Evolutionary conservation across 1,139 yeast species (phyloP), one percentile per base, ranked within the genome.

Genomic region (Suhomyces wounanorum): DNA sequence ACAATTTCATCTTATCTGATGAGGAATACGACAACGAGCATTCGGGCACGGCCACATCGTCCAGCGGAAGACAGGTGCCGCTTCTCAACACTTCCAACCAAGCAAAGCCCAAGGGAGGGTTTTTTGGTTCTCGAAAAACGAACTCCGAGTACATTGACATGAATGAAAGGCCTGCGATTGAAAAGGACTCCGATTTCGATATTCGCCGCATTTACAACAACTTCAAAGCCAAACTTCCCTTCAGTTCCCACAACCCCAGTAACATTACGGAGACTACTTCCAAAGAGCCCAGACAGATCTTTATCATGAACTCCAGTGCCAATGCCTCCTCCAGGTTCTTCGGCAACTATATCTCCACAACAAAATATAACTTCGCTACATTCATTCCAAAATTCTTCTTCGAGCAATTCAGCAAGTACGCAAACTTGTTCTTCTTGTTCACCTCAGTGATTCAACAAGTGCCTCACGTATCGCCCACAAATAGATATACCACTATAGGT

Each of bases 401-500:
- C 63, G 99, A 95, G 70, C 99, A 95, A 69, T 95, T 95, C 69
- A 89, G 97, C 55, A 95, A 94, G 67, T 95, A 95, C 67, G 98
- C 99, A 26, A 95, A 95, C 65, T 75, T 95, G 67, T 95, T 95
- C 70, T 95, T 95, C 68, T 73, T 95, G 49, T 89, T 90, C 73
- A 95, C 99, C 0, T 88, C 98, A 3, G 79, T 83, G 40, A 94
- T 95, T 59, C 99, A 95, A 72, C 99, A 95, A 67, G 98, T 95
- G 13, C 99, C 99, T 5, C 83, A 87, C 58, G 98, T 94, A 3
- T 86, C 97, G 0, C 99, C 99, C 4, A 95, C 99, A 0, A 95
- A 94, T 69, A 76, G 97, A 69, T 95, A 85, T 65, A 95, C 99
- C 8, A 95, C 99, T 0, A 89, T 94, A 51, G 96, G 96, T 38